These are phyloP conservation scores for Rhizophlyctis rosea DNA, from an alignment of 192 early-diverging fungal species.

Conservation along the genomic window DNA sequence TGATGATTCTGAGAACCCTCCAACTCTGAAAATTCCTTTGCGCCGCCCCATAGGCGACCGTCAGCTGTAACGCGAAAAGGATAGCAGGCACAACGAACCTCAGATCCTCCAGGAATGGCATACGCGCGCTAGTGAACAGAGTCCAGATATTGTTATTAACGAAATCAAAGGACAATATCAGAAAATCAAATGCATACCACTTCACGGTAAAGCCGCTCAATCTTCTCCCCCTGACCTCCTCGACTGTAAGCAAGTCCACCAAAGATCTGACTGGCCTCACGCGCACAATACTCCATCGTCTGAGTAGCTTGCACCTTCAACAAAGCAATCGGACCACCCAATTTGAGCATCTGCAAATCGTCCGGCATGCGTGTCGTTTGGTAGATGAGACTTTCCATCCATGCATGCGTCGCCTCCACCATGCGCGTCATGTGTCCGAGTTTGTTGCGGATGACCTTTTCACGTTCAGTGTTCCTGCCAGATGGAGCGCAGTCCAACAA, in stretches of 20 bases:
- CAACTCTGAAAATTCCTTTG: no score
- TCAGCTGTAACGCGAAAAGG: no score
- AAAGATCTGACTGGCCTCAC: constrained; percentile 90
- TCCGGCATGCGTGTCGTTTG: constrained; percentile 66
- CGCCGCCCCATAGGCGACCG: no score
- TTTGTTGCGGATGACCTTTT: constrained; percentile 39
- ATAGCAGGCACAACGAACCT: no score
- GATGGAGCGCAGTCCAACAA: constrained; percentile 3
- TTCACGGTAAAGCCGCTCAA: constrained; percentile 85
- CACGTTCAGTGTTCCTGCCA: no score
- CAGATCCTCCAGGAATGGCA: constrained; percentile 82
- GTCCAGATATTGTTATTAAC: background rate
- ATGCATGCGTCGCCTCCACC: constrained; percentile 82
- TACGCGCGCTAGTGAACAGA: constrained; percentile 40
- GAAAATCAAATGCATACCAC: no score
- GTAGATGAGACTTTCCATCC: constrained; percentile 75
- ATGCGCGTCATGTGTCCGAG: constrained; percentile 79
- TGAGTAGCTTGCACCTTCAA: constrained; percentile 82
- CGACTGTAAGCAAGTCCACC: constrained; percentile 79
- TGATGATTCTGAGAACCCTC: no score
- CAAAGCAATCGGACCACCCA: constrained; percentile 84
- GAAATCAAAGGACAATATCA: background rate
- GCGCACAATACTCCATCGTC: constrained; percentile 83
- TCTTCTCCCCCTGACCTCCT: constrained; percentile 62
- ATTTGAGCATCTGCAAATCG: constrained; percentile 65